Base-by-base conservation (phyloP, 306 rosid species). In the Lagenaria siceraria region DNA sequence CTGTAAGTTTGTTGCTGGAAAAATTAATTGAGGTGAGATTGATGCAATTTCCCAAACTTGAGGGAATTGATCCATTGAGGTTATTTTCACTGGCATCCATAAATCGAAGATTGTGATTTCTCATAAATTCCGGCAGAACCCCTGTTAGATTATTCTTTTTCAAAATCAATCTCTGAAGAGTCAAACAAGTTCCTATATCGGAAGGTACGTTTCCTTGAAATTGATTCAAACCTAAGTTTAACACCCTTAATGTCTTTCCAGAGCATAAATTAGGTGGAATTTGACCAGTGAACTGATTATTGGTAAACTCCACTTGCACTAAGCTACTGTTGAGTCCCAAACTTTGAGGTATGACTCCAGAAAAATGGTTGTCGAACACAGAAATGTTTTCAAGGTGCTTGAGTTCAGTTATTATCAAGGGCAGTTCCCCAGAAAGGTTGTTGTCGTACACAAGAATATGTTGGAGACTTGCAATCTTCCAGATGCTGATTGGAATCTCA, bases 401-500 rank as follows among this genome's bases (percentile, higher is more conserved):
- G 74, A 92, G 91, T 80, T 86, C 87, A 33, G 90, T 83, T 83
- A 90, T 87, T 85, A 89, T 91, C 68, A 78, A 24, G 75, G 97
- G 96, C 1, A 94, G 80, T 40, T 90, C 89, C 36, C 97, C 98
- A 5, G 81, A 85, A 59, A 94, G 96, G 61, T 78, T 86, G 49
- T 94, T 94, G 25, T 84, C 82, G 73, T 91, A 90, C 73, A 94
- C 82, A 74, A 77, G 82, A 79, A 94, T 64, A 54, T 84, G 31
- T 82, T 85, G 42, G 51, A 94, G 96, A 65, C 84, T 76, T 53
- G 75, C 89, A 81, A 90, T 92, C 91, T 90, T 94, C 98, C 98
- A 94, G 14, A 94, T 75, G 62, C 90, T 84, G 5, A 80, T 80
- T 4, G 98, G 98, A 83, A 94, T 90, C 82, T 90, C 89, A 31